phyloP scores from a whole-genome alignment of 257 asterid species.

The Capsicum chinense region DNA sequence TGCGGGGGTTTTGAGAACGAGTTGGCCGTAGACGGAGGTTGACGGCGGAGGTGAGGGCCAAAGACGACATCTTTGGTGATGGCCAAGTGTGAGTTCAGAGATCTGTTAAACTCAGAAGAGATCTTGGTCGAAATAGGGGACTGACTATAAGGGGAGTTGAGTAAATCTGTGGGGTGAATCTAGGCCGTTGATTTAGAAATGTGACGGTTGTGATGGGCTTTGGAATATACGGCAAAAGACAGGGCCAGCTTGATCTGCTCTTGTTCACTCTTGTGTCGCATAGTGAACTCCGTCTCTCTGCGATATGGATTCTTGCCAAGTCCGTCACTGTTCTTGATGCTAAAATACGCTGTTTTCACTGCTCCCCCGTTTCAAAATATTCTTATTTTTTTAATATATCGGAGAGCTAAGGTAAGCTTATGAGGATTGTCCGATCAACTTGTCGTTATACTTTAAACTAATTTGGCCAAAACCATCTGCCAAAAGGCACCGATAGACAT shows the following conservation, averaged over 20 bases:
- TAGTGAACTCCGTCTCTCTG: conserved; percentile 38
- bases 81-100: conserved; percentile 19
- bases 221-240: conserved; percentile 38
- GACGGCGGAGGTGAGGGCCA: conserved; percentile 56
- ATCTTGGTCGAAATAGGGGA: conserved; percentile 10
- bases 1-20: conserved; percentile 32
- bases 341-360: neutral
- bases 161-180: neutral
- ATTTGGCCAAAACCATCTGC: too few relatives aligned
- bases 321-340: conserved; percentile 25
- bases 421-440: too few relatives aligned
- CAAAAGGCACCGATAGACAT: too few relatives aligned
- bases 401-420: too few relatives aligned
- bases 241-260: conserved; percentile 30
- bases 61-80: conserved; percentile 54
- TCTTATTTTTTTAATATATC: too few relatives aligned
- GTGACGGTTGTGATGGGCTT: conserved; percentile 23
- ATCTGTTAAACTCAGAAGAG: neutral
- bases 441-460: too few relatives aligned
- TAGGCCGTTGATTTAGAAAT: conserved; percentile 2
- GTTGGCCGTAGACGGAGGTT: conserved; percentile 60
- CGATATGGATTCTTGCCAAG: conserved; percentile 24
- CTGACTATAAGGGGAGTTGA: neutral
- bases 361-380: too few relatives aligned
- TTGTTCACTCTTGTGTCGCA: conserved; percentile 25